Evolutionary conservation across 179 eudicot genomes (phyloP), one percentile per base, ranked within the genome.

Genomic region (Vitellaria paradoxa): DNA sequence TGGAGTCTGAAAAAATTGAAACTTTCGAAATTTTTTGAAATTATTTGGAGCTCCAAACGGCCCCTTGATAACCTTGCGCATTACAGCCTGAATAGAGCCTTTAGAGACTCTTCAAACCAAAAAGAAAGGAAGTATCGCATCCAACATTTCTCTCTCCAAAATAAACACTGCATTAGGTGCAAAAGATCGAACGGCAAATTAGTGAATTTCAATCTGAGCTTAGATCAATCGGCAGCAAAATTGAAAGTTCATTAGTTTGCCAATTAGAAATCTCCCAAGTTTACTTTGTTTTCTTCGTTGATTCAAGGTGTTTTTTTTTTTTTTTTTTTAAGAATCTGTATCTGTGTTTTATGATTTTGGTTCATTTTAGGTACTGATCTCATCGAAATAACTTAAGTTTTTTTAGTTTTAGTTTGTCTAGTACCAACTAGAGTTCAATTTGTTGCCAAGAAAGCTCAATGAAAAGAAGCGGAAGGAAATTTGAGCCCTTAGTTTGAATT

Each of bases 171-270:
- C 69, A 13, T 15, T 55, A 20, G 6, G 23, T 30, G 40, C 68
- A 9, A 2, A 10, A 37, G 7, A 65, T 52, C 10, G 15, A 12
- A 12, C 13, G 56, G 56, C n/a, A 76, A 20, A 30, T 30, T 2
- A 30, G 37, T 30, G 55, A 50, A 57, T 57, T 20, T 24, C 7
- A 18, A 26, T 61, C 65, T 63, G 46, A 68, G 70, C 53, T 68
- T 26, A 56, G 73, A 50, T 67, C 15, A 42, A 60, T 78, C 82
- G 70, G 65, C 75, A 64, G 49, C 52, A 18, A 9, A 30, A 62
- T 61, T 13, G 53, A 68, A 60, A 74, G 73, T 74, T 74, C 67
- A 78, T 79, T 74, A 66, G 68, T 79, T 30, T 47, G 62, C 14
- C 69, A 47, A 59, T 42, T 40, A 26, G 24, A 65, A 24, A 53